Evolutionary conservation across 176 grass and related monocot species (phyloP), one percentile per base, ranked within the genome.

Genomic region (Alloteropsis semialata): DNA sequence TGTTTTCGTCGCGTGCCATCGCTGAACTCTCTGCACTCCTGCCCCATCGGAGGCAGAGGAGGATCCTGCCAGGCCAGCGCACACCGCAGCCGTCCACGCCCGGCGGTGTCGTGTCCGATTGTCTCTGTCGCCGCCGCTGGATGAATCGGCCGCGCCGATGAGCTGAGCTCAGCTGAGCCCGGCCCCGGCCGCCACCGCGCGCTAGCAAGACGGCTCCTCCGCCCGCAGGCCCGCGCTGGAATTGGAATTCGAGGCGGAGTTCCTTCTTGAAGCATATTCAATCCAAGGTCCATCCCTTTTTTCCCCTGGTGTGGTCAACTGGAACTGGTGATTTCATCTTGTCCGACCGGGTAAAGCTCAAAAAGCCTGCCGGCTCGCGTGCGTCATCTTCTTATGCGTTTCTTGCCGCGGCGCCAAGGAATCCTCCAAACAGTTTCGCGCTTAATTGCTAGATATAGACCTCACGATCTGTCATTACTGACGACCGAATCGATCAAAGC

Each of bases 371-470:
- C 19, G 0, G 49, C n/a, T 22, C 25, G 50, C 51, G 51, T 28
- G 54, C 37, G 37, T 28, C 17, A 4, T 73, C 84, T 86, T n/a
- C n/a, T 86, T 86, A 81, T 80, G 68, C 66, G 56, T 73, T 86
- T 44, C 76, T 86, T 86, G 57, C 8, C 25, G 61, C 57, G 5
- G 36, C 76, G 55, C 10, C 56, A 79, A 86, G 66, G 43, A 86
- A 86, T 72, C 65, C 53, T 53, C 56, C 38, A 6, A 64, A 10
- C 41, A 0, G 43, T 27, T 21, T 5, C 43, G n/a, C 24, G 34
- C 8, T 18, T 5, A 5, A 10, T 13, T 19, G 17, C 22, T 1
- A 4, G 4, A n/a, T n/a, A n/a, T n/a, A n/a, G n/a, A n/a, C n/a
- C n/a, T n/a, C n/a, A n/a, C n/a, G 41, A 39, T 45, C 41, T 70